Percentiles rank a stretch among this genome's conserved stretches.
Conservation (phyloP, 352 stramenopile species). For the Pythium monospermum region DNA sequence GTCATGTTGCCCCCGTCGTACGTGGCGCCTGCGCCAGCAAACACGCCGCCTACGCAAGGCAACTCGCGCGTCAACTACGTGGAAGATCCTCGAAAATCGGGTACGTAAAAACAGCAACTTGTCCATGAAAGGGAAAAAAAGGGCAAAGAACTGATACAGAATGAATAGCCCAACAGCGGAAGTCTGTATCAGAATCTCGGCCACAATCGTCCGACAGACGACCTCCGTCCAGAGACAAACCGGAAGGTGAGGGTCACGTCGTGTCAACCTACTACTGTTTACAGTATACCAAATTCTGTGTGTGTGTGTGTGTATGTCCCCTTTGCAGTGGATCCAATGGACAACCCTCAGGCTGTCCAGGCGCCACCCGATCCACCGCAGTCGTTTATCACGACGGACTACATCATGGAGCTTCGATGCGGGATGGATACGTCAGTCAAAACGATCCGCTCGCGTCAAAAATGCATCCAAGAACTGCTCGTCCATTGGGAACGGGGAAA, state of each 20-base stretch:
- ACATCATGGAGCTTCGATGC: conserved; percentile 77
- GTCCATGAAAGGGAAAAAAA: no score
- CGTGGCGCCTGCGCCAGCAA: background rate
- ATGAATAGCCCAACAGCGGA: no score
- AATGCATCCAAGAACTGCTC: conserved; percentile 66
- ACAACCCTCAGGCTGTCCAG: background rate
- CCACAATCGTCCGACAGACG: background rate
- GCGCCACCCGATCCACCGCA: conserved; percentile 1
- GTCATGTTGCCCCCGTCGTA: conserved; percentile 2
- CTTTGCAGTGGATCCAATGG: no score
- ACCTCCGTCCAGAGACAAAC: background rate
- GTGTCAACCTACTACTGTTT: background rate
- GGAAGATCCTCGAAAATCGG: conserved; percentile 15
- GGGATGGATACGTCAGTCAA: conserved; percentile 84
- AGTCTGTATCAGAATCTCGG: background rate
- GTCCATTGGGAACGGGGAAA: conserved; percentile 63
- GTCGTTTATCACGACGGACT: conserved; percentile 48
- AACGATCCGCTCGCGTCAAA: conserved; percentile 61
- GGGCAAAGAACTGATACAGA: no score
- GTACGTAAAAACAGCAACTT: conserved; percentile 1
- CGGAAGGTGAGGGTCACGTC: background rate
- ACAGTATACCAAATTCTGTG: no score
- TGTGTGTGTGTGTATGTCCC: no score
- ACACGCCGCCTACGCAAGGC: conserved; percentile 1
- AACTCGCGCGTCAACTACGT: conserved; percentile 8